A percentile compares a stretch with the other conserved stretches of the same genome.
Evolutionary conservation across 108 stramenopile genomes (phyloP).

Genomic region (Cyclotella baltica): DNA sequence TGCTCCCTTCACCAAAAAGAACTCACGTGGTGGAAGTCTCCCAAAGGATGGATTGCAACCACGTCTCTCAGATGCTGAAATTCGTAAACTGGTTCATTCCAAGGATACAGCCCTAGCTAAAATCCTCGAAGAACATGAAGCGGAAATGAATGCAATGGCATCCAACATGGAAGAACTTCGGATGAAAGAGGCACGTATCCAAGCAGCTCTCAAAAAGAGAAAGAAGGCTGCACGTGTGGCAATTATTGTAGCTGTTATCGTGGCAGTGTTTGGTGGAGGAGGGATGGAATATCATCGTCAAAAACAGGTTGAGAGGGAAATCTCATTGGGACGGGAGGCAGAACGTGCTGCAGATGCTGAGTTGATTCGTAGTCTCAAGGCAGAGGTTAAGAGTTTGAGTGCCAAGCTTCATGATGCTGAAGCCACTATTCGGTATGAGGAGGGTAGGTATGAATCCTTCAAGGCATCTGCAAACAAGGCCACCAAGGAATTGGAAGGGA

Average conservation of each 20-base stretch:
- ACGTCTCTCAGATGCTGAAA: constrained; percentile 46
- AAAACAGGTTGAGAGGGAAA: constrained; percentile 43
- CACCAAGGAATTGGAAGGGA: constrained; percentile 31
- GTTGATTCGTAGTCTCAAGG: constrained; percentile 12
- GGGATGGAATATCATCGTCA: constrained; percentile 26
- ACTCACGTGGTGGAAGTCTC: not conserved
- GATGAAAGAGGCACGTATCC: constrained; percentile 18
- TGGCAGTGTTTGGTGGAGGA: constrained; percentile 19
- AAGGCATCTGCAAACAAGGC: constrained; percentile 15
- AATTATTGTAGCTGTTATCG: not conserved
- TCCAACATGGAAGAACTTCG: constrained; percentile 49
- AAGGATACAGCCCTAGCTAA: constrained; percentile 48
- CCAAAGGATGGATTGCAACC: constrained; percentile 51
- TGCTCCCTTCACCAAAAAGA: not conserved
- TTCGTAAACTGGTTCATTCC: constrained; percentile 51
- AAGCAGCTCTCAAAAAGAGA: constrained; percentile 27
- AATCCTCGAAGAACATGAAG: constrained; percentile 51
- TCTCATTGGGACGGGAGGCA: constrained; percentile 35
- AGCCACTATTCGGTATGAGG: constrained; percentile 51
- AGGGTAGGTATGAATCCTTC: constrained; percentile 34
- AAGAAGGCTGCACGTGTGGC: constrained; percentile 32
- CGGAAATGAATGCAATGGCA: constrained; percentile 52
- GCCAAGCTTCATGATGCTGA: constrained; percentile 44
- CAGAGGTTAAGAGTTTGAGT: constrained; percentile 7
- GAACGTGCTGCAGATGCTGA: constrained; percentile 33